Evolutionary conservation across 1,284 basidiomycete genomes (phyloP), one percentile per base, ranked within the genome.

Genomic region (Malassezia pachydermatis): DNA sequence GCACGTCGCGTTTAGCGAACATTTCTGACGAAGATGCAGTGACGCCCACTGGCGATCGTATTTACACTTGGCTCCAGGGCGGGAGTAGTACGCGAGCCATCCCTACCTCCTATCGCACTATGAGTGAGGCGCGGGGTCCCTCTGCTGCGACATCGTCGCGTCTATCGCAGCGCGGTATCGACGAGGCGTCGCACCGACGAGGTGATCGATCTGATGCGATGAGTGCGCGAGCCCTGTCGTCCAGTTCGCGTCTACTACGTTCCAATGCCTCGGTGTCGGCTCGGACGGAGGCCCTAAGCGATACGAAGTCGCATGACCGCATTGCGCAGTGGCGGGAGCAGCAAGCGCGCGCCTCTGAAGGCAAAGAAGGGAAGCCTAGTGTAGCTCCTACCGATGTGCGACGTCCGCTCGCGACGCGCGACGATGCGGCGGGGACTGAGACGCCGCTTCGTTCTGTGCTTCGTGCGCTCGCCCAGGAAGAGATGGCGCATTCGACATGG

Each of bases 391-490:
- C n/a, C n/a, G n/a, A n/a, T n/a, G n/a, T n/a, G n/a, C n/a, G n/a
- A n/a, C n/a, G n/a, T n/a, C n/a, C 9, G 10, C n/a, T 30, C 10
- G 34, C n/a, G 10, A 22, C 38, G 10, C 38, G 20, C 11, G 16
- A 8, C 5, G 24, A 23, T 32, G 8, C 23, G 2, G 16, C 30
- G 13, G 30, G 20, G 11, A 13, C 30, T 19, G 54, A 60, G 14
- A 62, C 65, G 27, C 65, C 66, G 6, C 28, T 65, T 4, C 57
- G 66, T 19, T 51, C 50, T 16, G 39, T 62, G 35, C 56, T 67
- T 17, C 60, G 61, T 17, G 62, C 51, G 50, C 37, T 69, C 7
- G 53, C 54, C n/a, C 60, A 65, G 16, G 60, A 63, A 13, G 55
- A 60, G 5, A 39, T 59, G 24, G 51, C 50, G n/a, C 2, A 37